phyloP scores from a whole-genome alignment of 2,329 filamentous ascomycete genomes.

The Laburnicola sp. region DNA sequence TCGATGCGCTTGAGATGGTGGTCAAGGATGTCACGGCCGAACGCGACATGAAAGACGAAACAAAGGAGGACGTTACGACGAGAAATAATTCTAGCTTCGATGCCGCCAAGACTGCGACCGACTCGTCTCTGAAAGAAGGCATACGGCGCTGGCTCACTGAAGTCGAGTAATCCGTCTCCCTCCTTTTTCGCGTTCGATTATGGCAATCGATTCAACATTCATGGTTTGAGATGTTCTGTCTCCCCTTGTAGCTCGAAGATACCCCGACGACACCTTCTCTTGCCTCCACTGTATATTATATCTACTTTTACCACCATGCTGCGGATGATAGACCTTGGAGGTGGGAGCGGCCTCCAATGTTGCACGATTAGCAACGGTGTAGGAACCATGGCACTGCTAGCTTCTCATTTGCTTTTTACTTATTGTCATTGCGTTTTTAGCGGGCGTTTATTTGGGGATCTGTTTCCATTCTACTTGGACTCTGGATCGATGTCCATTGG shows the following conservation, averaged over 20 bases:
- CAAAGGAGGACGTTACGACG: conserved; percentile 31
- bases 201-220: too few species aligned
- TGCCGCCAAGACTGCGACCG: conserved; percentile 30
- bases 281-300: too few species aligned
- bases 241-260: too few species aligned
- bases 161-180: conserved; percentile 30
- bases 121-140: conserved; percentile 60
- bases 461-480: neutral
- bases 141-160: conserved; percentile 58
- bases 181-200: too few species aligned
- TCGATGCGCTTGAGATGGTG: conserved; percentile 69
- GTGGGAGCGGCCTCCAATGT: too few species aligned
- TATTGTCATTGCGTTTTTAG: conserved; percentile 7
- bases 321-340: too few species aligned
- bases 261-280: too few species aligned
- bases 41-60: conserved; percentile 22
- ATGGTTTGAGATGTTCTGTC: neutral
- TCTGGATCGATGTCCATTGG: conserved; percentile 6
- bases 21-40: conserved; percentile 63
- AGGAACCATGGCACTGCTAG: neutral
- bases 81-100: conserved; percentile 28
- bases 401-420: neutral
- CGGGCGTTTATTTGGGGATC: conserved; percentile 3
- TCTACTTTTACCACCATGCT: too few species aligned
- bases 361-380: neutral